Percentiles rank a stretch among this genome's conserved stretches.
phyloP scores from a whole-genome alignment of 306 rosid genomes.

The Glycyrrhiza uralensis region DNA sequence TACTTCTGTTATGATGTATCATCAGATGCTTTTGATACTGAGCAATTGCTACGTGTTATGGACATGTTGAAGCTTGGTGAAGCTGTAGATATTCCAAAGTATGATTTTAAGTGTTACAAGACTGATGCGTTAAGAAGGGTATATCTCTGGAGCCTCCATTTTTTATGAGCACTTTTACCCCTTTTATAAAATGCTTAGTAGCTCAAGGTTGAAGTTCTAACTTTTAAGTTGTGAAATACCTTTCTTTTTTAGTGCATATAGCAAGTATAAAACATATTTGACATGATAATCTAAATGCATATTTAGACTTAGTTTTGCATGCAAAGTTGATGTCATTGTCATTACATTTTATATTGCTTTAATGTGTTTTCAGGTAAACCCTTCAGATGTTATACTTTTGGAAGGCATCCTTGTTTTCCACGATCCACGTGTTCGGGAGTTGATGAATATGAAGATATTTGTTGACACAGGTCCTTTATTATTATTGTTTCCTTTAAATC shows the following conservation, averaged over 20 bases:
- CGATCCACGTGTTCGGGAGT: conserved; percentile 88
- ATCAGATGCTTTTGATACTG: conserved; percentile 94
- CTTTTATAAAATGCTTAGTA: conserved; percentile 3
- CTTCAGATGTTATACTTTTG: conserved; percentile 94
- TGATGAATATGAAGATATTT: conserved; percentile 99
- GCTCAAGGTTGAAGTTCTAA: not conserved
- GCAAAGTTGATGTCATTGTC: not conserved
- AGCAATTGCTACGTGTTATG: conserved; percentile 71
- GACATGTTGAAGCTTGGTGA: conserved; percentile 83
- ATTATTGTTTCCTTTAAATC: conserved; percentile 3
- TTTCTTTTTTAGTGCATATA: not conserved
- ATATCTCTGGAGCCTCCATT: conserved; percentile 23
- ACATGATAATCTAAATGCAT: conserved; percentile 5
- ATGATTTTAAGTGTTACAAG: conserved; percentile 89
- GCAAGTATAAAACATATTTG: conserved; percentile 1
- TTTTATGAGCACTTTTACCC: not conserved
- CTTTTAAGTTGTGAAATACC: not conserved
- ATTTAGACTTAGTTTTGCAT: conserved; percentile 8
- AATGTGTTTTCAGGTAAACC: conserved; percentile 69
- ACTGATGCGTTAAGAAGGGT: conserved; percentile 81
- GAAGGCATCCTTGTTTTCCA: conserved; percentile 98
- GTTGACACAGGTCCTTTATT: conserved; percentile 96
- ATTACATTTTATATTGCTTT: not conserved
- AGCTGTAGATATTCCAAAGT: conserved; percentile 91
- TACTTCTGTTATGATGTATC: conserved; percentile 2